Base-by-base conservation (phyloP, 352 stramenopile genomes). In the Pythium sukuiense region DNA sequence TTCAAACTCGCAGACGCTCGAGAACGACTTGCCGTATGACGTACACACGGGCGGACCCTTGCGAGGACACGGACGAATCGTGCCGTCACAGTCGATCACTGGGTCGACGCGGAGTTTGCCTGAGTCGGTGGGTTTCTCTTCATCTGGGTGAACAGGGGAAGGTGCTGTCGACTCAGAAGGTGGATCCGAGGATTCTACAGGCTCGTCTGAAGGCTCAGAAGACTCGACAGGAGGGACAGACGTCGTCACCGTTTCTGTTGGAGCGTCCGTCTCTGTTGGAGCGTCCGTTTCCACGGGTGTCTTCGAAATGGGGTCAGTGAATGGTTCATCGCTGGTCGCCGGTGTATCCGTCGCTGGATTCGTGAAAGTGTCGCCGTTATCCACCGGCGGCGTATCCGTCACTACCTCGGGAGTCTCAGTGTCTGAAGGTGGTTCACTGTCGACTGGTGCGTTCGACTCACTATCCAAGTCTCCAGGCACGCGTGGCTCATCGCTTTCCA, bases 11-110 rank as follows among this genome's bases (percentile, higher is more conserved):
- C 81, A 92, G 45, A 65, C 29, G 48, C 83, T 92, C 2, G 74
- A 63, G 71, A 87, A 92, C 12, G 80, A 89, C n/a, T 76, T 55
- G 9, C 70, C 71, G 59, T 89, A 72, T 1, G 81, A 89, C 18
- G 79, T 77, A 30, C 83, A 92, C n/a, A 92, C 67, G 2, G 78
- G 70, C 4, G 9, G 9, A 3, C 39, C 39, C 4, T 4, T 6
- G 14, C 3, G 2, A 48, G 14, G 39, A 24, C 39, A 48, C 4
- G 39, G 39, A 5, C 16, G 39, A 24, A 48, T 77, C 69, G 55
- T 84, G 80, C 6, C 67, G 8, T 73, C 57, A 18, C 80, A 87
- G 55, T 59, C 8, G 35, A 65, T n/a, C n/a, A 33, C 20, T 1
- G 30, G 33, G 12, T 24, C 14, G 39, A 53, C 59, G 26, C 49